Conservation (phyloP, 2,329 filamentous ascomycete genomes). For the Macroventuria anomochaeta region DNA sequence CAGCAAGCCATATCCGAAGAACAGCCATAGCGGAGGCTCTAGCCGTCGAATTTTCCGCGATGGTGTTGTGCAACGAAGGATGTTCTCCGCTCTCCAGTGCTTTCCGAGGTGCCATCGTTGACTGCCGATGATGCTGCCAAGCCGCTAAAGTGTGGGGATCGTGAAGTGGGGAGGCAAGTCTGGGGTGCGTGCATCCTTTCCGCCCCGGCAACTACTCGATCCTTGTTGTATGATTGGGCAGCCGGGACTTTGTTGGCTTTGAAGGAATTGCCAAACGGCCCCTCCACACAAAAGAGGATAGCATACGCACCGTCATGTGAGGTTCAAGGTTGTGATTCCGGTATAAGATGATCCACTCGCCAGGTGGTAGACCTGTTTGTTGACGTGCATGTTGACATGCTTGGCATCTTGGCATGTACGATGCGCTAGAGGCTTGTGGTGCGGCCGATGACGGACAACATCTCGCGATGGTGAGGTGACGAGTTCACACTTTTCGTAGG, state of each 20-base stretch:
- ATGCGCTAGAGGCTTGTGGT: constrained; percentile 1
- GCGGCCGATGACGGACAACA: constrained; percentile 4
- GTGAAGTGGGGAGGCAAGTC: constrained; percentile 5
- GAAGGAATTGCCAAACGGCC: constrained; percentile 10
- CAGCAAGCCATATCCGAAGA: constrained; percentile 9
- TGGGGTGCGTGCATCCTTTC: constrained; percentile 14
- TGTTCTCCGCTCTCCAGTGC: not conserved
- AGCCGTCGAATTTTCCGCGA: constrained; percentile 1
- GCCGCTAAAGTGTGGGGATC: constrained; percentile 13
- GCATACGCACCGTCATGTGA: constrained; percentile 9
- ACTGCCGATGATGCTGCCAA: constrained; percentile 17
- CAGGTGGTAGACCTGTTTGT: not conserved
- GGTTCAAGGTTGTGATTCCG: not conserved
- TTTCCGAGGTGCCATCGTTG: not conserved
- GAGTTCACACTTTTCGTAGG: not conserved
- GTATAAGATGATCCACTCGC: not conserved
- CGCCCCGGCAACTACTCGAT: constrained; percentile 6
- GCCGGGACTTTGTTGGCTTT: not conserved
- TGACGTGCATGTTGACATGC: constrained; percentile 7
- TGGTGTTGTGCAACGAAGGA: constrained; percentile 2
- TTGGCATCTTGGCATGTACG: constrained; percentile 5
- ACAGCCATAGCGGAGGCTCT: not conserved
- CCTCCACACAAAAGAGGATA: not conserved
- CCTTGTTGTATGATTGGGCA: constrained; percentile 1
- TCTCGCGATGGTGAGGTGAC: not conserved